A percentile compares a stretch with the other conserved stretches of the same genome.
phyloP scores from a whole-genome alignment of 106 monocot species.

The Dendrobium nobile region DNA sequence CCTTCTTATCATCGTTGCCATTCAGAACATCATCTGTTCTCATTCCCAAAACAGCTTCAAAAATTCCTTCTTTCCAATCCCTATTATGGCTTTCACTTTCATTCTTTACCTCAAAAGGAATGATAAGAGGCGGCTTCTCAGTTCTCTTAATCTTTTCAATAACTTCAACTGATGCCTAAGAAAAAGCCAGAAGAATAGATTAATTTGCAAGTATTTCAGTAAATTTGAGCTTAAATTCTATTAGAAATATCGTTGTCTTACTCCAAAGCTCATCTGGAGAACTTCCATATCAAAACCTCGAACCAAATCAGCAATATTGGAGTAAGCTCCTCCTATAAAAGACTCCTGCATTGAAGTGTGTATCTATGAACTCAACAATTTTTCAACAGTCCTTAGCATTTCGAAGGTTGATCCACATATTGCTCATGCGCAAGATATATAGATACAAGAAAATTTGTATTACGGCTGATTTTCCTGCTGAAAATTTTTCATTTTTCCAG shows the following conservation, averaged over 20 bases:
- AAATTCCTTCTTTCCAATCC: slow-evolving; percentile 36
- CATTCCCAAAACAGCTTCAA: slow-evolving; percentile 40
- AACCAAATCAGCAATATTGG: slow-evolving; percentile 54
- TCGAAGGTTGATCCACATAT: too few species aligned
- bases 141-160: slow-evolving; percentile 33
- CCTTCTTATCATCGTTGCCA: slow-evolving; percentile 27
- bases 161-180: slow-evolving; percentile 50
- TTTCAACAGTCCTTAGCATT: too few species aligned
- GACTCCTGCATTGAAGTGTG: slow-evolving; percentile 17
- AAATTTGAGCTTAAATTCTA: background rate
- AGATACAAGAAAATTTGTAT: too few species aligned
- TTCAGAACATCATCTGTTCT: slow-evolving; percentile 5
- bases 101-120: slow-evolving; percentile 25
- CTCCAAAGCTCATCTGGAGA: slow-evolving; percentile 64
- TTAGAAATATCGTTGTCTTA: slow-evolving; percentile 13
- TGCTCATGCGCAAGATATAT: too few species aligned
- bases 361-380: too few species aligned
- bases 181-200: background rate
- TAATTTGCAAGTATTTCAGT: background rate
- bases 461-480: too few species aligned
- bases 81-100: slow-evolving; percentile 1
- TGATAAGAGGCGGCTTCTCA: slow-evolving; percentile 46
- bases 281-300: slow-evolving; percentile 58
- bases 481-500: too few species aligned
- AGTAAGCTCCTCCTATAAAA: slow-evolving; percentile 37